Conservation (phyloP, 768 basidiomycete genomes). For the Pleurotus pulmonarius region DNA sequence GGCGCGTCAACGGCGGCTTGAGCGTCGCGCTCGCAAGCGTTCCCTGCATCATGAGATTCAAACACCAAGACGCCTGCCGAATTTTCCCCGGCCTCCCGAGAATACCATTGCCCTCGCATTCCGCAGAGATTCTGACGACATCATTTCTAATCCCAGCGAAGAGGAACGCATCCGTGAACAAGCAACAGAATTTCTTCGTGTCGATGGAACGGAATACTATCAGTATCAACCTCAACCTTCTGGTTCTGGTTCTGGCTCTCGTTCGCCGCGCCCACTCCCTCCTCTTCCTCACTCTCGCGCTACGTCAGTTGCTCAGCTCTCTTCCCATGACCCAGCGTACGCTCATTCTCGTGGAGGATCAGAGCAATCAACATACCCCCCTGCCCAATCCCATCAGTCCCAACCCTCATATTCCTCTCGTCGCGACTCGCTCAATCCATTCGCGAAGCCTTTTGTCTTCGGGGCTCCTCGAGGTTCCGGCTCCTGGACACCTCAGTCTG, state of each 20-base stretch:
- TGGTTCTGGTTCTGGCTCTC: conserved; percentile 37
- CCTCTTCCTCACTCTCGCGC: conserved; percentile 64
- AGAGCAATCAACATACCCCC: conserved; percentile 23
- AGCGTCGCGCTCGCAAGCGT: conserved; percentile 54
- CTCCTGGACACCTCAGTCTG: conserved; percentile 29
- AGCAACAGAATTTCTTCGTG: conserved; percentile 41
- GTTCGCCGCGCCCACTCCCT: conserved; percentile 47
- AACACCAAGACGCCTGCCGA: conserved; percentile 68
- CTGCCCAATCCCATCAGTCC: conserved; percentile 20
- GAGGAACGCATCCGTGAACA: conserved; percentile 42
- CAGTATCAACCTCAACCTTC: conserved; percentile 36
- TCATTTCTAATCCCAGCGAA: conserved; percentile 86
- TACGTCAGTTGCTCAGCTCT: conserved; percentile 53
- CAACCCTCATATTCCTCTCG: conserved; percentile 18
- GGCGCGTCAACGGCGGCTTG: conserved; percentile 62
- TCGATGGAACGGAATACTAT: conserved; percentile 40
- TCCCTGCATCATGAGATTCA: conserved; percentile 46
- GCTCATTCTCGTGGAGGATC: conserved; percentile 62
- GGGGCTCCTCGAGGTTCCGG: conserved; percentile 37
- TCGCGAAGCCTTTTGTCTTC: conserved; percentile 84
- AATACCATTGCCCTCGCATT: conserved; percentile 39
- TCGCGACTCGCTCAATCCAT: conserved; percentile 63
- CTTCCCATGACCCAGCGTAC: conserved; percentile 55
- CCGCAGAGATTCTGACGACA: conserved; percentile 51
- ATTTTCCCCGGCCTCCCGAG: conserved; percentile 76